Base-by-base conservation (phyloP, 129 eudicot species). In the Flaveria linearis region DNA sequence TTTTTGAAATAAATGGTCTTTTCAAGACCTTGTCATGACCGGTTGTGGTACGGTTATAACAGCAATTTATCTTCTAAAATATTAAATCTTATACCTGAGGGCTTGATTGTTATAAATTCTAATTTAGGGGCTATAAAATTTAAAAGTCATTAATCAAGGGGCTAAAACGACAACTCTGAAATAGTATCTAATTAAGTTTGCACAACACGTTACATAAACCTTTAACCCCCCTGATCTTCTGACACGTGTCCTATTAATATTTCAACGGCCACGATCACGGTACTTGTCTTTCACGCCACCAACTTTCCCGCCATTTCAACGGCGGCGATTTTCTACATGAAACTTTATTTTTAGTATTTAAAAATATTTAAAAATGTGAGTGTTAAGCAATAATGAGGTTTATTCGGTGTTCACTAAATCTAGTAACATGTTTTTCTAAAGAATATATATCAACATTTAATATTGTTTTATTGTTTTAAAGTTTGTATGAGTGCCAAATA, bases 301-400 rank as follows among this genome's bases (percentile, higher is more conserved):
- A 43, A n/a, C 71, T 68, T 76, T 58, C 53, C 68, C 81, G 77
- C 76, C 82, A 28, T 63, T 52, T 88, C 79, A 52, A 84, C 91
- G 91, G 91, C 85, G 83, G 69, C 89, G 86, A 89, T 84, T 89
- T 86, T 69, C 56, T 63, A 63, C 89, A 68, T 39, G 23, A 47
- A 9, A 66, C 30, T 11, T 61, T 64, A 74, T 75, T 75, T 28
- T 67, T 41, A 39, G 51, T 66, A 45, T 79, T 73, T 64, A 15
- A n/a, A n/a, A n/a, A n/a, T n/a, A n/a, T n/a, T n/a, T n/a, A 60
- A 76, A 50, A 36, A 33, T 33, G 39, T 4, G 39, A 33, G 39
- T 33, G 39, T 33, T 33, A 4, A 33, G 39, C 39, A 33, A 4
- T 33, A 33, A 33, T 33, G 6, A 33, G 1, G 7, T 33, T 33